Conservation (phyloP, 805 yeast genomes). For the Teunomyces pallodes region DNA sequence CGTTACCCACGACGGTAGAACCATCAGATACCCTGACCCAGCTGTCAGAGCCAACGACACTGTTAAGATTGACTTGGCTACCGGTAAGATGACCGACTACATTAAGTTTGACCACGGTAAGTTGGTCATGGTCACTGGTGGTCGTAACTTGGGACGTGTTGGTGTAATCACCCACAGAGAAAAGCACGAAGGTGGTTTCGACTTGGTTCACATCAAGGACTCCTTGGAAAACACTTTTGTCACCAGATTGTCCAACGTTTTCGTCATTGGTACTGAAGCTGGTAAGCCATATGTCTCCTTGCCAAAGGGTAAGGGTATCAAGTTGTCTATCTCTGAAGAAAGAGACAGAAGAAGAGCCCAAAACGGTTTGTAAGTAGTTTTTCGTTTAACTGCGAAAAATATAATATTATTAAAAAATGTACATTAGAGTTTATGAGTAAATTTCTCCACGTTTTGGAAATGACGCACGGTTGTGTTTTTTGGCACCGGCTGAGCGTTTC, state of each 20-base stretch:
- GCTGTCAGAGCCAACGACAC: slow-evolving; percentile 95
- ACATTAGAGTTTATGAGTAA: background rate
- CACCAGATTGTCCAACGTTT: slow-evolving; percentile 90
- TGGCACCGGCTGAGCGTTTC: no score
- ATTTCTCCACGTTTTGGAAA: background rate
- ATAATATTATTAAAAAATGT: background rate
- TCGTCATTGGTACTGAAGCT: slow-evolving; percentile 87
- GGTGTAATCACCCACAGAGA: slow-evolving; percentile 96
- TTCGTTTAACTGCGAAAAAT: background rate
- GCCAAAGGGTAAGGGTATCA: slow-evolving; percentile 99
- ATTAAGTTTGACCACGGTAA: slow-evolving; percentile 89
- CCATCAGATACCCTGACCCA: slow-evolving; percentile 99
- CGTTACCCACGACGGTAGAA: slow-evolving; percentile 99
- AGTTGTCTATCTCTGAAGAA: slow-evolving; percentile 93
- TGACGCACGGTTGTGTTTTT: background rate
- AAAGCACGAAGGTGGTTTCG: slow-evolving; percentile 98
- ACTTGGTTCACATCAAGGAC: slow-evolving; percentile 95
- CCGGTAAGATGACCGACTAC: slow-evolving; percentile 90
- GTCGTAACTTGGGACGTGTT: slow-evolving; percentile 97
- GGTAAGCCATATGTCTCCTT: slow-evolving; percentile 90
- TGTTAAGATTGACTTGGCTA: slow-evolving; percentile 92
- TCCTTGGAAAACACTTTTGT: slow-evolving; percentile 92
- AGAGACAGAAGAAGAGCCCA: slow-evolving; percentile 97
- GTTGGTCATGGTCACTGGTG: slow-evolving; percentile 92
- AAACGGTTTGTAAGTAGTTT: slow-evolving; percentile 24